phyloP scores from a whole-genome alignment of 2,329 filamentous ascomycete genomes.

The Curvularia spicifera region DNA sequence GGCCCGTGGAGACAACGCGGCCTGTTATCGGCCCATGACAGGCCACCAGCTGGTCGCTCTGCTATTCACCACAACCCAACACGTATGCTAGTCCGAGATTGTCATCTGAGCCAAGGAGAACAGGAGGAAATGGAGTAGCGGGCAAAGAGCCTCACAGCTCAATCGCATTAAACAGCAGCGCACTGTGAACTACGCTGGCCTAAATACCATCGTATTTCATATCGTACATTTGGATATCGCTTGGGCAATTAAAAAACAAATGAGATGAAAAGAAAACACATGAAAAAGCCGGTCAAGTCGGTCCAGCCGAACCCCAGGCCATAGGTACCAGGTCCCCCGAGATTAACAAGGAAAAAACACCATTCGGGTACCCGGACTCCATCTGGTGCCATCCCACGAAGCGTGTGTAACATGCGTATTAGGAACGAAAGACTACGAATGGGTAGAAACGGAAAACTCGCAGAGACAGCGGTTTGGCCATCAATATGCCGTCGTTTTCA shows the following conservation, averaged over 20 bases:
- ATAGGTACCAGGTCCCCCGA: background rate
- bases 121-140: background rate
- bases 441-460: background rate
- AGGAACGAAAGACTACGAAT: constrained; percentile 15
- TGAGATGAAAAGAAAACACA: constrained; percentile 12
- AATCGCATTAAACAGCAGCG: constrained; percentile 1
- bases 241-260: constrained; percentile 5
- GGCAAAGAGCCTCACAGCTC: background rate
- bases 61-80: background rate
- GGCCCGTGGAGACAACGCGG: background rate
- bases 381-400: constrained; percentile 2
- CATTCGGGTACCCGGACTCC: constrained; percentile 5
- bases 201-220: constrained; percentile 2
- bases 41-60: background rate
- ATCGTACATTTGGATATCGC: constrained; percentile 26
- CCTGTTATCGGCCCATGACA: background rate
- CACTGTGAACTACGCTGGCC: constrained; percentile 2
- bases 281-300: constrained; percentile 15
- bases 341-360: background rate
- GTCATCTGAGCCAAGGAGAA: background rate
- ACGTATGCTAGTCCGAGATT: background rate
- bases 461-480: background rate
- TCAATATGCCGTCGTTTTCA: background rate
- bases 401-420: constrained; percentile 12
- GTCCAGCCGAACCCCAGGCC: constrained; percentile 28